A percentile compares a stretch with the other conserved stretches of the same genome.
Evolutionary conservation across 2,329 filamentous ascomycete species (phyloP).

Genomic region (Alternaria novae-zelandiae): DNA sequence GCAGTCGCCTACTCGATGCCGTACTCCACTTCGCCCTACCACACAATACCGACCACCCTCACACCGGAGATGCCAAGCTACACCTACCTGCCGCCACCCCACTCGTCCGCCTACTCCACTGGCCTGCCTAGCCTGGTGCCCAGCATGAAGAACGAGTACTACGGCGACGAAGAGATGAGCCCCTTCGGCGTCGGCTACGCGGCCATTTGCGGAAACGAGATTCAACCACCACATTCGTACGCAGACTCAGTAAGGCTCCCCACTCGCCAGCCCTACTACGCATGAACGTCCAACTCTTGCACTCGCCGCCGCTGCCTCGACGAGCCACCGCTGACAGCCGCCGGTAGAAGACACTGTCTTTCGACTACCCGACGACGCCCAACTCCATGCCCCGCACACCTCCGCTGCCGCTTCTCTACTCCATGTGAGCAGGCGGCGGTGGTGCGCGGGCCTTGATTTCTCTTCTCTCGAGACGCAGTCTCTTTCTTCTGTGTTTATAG

Average conservation of each 20-base stretch:
- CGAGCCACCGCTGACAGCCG: constrained; percentile 46
- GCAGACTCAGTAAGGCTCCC: constrained; percentile 73
- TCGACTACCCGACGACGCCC: constrained; percentile 69
- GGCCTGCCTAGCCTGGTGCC: constrained; percentile 67
- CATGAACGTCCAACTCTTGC: constrained; percentile 40
- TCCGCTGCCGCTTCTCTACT: constrained; percentile 50
- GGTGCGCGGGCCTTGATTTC: constrained; percentile 6
- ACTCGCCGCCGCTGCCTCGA: constrained; percentile 30
- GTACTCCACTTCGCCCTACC: constrained; percentile 56
- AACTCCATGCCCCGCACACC: constrained; percentile 76
- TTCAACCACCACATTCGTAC: constrained; percentile 67
- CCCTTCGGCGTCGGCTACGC: constrained; percentile 73
- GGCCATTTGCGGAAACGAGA: constrained; percentile 68
- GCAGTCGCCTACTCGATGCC: constrained; percentile 65
- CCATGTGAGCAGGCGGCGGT: constrained; percentile 25
- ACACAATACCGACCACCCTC: constrained; percentile 47
- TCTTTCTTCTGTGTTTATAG: constrained; percentile 33
- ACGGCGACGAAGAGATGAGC: constrained; percentile 65
- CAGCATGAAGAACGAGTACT: constrained; percentile 71
- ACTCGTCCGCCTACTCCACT: constrained; percentile 55
- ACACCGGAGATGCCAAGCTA: constrained; percentile 55
- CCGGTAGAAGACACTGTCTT: constrained; percentile 71
- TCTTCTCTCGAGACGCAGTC: constrained; percentile 24
- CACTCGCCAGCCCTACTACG: constrained; percentile 48
- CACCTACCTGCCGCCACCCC: constrained; percentile 61